A percentile compares a stretch with the other conserved stretches of the same genome.
These are phyloP conservation scores for Asterella californica DNA, from an alignment of 225 moss, liverwort and hornwort species.

Conservation along the genomic window DNA sequence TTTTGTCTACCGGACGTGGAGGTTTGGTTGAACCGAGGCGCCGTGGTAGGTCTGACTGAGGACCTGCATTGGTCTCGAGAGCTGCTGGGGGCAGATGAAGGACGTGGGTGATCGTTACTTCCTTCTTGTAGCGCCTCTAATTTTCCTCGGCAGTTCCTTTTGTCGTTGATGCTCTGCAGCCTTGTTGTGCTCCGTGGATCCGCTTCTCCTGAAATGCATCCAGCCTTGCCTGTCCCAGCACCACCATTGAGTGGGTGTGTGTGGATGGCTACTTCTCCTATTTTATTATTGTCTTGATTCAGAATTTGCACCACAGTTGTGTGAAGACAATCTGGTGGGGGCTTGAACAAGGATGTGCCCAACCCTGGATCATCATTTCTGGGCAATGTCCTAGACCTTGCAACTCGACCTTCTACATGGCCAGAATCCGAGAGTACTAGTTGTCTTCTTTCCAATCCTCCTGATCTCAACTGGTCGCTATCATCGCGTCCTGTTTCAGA, in stretches of 20 bases:
- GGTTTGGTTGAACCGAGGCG: constrained; percentile 11
- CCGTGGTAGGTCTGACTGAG: constrained; percentile 12
- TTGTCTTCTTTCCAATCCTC: neutral
- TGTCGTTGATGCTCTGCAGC: constrained; percentile 3
- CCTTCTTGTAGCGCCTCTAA: constrained; percentile 5
- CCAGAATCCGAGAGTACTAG: neutral
- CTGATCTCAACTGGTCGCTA: neutral
- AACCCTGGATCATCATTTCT: neutral
- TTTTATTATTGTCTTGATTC: constrained; percentile 43
- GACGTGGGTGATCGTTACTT: constrained; percentile 10
- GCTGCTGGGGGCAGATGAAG: constrained; percentile 17
- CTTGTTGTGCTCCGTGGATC: neutral
- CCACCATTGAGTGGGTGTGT: constrained; percentile 32
- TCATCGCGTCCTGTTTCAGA: constrained; percentile 11
- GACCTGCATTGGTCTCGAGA: constrained; percentile 14
- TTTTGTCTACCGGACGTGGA: constrained; percentile 1
- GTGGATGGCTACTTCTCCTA: constrained; percentile 47
- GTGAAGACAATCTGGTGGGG: constrained; percentile 29
- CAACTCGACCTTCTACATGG: constrained; percentile 2
- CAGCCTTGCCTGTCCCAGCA: constrained; percentile 27
- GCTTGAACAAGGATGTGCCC: constrained; percentile 7
- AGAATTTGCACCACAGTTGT: constrained; percentile 48
- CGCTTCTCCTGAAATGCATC: neutral
- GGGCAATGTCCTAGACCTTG: neutral
- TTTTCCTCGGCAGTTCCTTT: constrained; percentile 1